Evolutionary conservation across 768 basidiomycete species (phyloP).

Genomic region (Sarcodon aspratus): DNA sequence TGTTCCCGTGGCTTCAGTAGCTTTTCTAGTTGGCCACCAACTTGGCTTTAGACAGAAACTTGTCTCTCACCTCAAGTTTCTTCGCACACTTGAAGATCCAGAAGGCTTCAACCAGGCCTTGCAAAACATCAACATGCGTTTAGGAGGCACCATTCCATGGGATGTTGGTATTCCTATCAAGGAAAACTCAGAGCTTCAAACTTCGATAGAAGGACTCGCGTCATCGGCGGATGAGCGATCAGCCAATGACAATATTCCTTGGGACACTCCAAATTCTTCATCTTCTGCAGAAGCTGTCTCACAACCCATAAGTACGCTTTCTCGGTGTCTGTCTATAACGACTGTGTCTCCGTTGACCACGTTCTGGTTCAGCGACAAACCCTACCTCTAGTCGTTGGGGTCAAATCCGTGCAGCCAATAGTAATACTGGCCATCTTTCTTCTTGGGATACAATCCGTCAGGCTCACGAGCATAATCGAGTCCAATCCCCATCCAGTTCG

Average conservation of each 20-base stretch:
- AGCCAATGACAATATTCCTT: background rate
- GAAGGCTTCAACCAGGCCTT: slow-evolving; percentile 18
- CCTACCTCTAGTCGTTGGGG: slow-evolving; percentile 36
- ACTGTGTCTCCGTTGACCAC: background rate
- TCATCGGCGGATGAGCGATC: background rate
- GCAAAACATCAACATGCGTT: slow-evolving; percentile 18
- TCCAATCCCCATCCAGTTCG: slow-evolving; percentile 6
- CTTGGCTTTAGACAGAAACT: slow-evolving; percentile 16
- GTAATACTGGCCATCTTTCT: slow-evolving; percentile 29
- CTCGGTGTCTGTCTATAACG: too few relatives aligned
- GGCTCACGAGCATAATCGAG: slow-evolving; percentile 31
- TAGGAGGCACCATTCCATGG: slow-evolving; percentile 7
- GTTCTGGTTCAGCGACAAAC: background rate
- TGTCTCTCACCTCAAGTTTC: slow-evolving; percentile 18
- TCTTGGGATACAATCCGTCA: slow-evolving; percentile 64
- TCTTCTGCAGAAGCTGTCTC: too few relatives aligned
- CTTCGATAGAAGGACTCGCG: slow-evolving; percentile 4
- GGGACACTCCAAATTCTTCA: background rate
- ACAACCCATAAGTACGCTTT: too few relatives aligned
- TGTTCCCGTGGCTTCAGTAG: slow-evolving; percentile 12
- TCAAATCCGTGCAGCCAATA: slow-evolving; percentile 48
- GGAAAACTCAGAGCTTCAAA: slow-evolving; percentile 4
- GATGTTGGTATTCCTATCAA: slow-evolving; percentile 3
- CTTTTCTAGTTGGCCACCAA: slow-evolving; percentile 17
- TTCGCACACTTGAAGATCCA: slow-evolving; percentile 17